Conservation (phyloP, 352 stramenopile species). For the Elongisporangium prolatum region DNA sequence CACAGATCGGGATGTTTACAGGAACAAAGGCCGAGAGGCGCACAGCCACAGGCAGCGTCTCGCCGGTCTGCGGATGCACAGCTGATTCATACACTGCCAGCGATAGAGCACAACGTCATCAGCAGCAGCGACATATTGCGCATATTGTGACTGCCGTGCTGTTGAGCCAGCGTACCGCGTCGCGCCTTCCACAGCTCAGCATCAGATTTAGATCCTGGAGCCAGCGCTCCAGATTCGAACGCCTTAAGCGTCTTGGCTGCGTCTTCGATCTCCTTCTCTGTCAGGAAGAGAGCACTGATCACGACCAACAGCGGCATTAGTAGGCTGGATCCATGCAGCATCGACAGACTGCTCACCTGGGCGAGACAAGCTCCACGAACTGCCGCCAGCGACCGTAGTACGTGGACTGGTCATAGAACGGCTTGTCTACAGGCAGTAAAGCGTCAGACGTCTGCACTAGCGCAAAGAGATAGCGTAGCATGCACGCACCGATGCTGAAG, state of each 20-base stretch:
- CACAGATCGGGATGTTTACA: slow-evolving; percentile 85
- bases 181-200: slow-evolving; percentile 72
- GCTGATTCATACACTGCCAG: slow-evolving; percentile 65
- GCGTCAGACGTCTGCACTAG: background rate
- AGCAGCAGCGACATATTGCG: slow-evolving; percentile 1
- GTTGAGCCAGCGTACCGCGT: slow-evolving; percentile 27
- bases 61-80: slow-evolving; percentile 79
- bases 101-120: background rate
- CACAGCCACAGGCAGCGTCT: slow-evolving; percentile 60
- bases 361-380: slow-evolving; percentile 82
- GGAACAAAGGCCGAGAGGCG: slow-evolving; percentile 82
- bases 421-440: slow-evolving; percentile 31
- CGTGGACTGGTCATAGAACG: slow-evolving; percentile 81
- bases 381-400: slow-evolving; percentile 82
- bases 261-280: slow-evolving; percentile 55
- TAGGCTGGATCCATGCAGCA: background rate
- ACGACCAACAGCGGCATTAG: background rate
- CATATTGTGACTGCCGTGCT: background rate
- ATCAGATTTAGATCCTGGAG: slow-evolving; percentile 39
- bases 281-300: slow-evolving; percentile 61
- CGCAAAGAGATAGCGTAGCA: background rate
- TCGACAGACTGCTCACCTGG: slow-evolving; percentile 28
- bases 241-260: slow-evolving; percentile 46
- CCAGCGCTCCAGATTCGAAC: slow-evolving; percentile 48
- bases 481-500: slow-evolving; percentile 29